These are phyloP conservation scores for Digitaria exilis DNA, from an alignment of 202 grass and related monocot genomes.

Conservation along the genomic window DNA sequence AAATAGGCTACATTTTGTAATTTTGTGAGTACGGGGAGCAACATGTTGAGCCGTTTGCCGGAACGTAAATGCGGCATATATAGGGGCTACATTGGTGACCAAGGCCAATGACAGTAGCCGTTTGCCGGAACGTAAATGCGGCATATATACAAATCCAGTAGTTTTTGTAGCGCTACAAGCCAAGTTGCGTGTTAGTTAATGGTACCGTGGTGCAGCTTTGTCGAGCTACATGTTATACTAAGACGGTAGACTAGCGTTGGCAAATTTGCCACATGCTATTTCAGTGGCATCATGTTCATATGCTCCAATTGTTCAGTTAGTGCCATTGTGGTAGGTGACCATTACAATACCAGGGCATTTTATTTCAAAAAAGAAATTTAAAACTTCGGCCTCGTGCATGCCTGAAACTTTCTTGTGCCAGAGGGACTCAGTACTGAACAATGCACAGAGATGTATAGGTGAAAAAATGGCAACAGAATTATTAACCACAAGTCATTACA, in stretches of 20 bases:
- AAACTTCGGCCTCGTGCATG: no score
- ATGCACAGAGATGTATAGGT: background rate
- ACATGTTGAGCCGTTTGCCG: background rate
- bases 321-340: conserved; percentile 14
- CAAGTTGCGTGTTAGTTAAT: conserved; percentile 20
- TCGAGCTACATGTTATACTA: background rate
- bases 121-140: no score
- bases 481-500: background rate
- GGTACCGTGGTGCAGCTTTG: background rate
- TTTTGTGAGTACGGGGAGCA: background rate
- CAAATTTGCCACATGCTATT: conserved; percentile 9
- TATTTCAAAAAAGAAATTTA: no score
- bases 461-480: background rate
- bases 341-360: background rate
- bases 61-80: background rate
- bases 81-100: background rate
- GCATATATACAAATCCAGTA: background rate
- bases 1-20: background rate
- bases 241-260: background rate
- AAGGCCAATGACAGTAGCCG: background rate
- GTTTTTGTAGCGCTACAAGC: background rate
- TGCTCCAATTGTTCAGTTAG: background rate
- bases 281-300: background rate
- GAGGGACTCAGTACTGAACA: background rate
- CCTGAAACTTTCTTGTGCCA: background rate